phyloP scores from a whole-genome alignment of 2,329 filamentous ascomycete genomes.

The Scopulariopsis brevicaulis region DNA sequence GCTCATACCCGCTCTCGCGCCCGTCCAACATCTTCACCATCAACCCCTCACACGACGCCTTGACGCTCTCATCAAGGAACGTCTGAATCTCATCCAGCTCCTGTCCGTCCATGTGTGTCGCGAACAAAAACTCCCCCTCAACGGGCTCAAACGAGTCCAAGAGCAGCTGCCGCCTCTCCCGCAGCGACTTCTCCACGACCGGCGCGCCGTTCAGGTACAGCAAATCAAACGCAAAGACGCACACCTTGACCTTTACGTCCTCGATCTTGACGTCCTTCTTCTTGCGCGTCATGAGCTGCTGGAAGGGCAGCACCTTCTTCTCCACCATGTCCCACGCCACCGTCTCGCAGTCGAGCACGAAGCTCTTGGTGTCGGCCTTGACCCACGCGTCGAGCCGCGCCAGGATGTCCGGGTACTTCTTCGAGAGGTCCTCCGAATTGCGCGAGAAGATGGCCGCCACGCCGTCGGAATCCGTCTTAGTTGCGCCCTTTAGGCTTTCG shows the following conservation, averaged over 20 bases:
- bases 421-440: constrained; percentile 93
- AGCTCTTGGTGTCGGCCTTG: constrained; percentile 80
- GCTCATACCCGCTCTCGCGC: constrained; percentile 85
- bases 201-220: constrained; percentile 88
- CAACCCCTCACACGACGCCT: constrained; percentile 89
- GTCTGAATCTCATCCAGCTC: constrained; percentile 89
- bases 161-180: constrained; percentile 71
- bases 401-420: constrained; percentile 95
- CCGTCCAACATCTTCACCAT: constrained; percentile 99
- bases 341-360: constrained; percentile 97
- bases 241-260: constrained; percentile 93
- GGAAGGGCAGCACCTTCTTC: constrained; percentile 94
- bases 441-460: constrained; percentile 91
- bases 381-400: constrained; percentile 83
- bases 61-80: constrained; percentile 88
- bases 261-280: constrained; percentile 93
- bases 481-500: constrained; percentile 45
- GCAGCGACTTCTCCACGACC: constrained; percentile 75
- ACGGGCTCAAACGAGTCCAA: constrained; percentile 60
- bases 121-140: constrained; percentile 87
- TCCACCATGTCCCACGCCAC: constrained; percentile 92
- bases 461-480: constrained; percentile 58
- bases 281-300: constrained; percentile 96
- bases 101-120: constrained; percentile 74
- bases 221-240: constrained; percentile 92